Base-by-base conservation (phyloP, 768 basidiomycete genomes). In the Amyloporia xantha region DNA sequence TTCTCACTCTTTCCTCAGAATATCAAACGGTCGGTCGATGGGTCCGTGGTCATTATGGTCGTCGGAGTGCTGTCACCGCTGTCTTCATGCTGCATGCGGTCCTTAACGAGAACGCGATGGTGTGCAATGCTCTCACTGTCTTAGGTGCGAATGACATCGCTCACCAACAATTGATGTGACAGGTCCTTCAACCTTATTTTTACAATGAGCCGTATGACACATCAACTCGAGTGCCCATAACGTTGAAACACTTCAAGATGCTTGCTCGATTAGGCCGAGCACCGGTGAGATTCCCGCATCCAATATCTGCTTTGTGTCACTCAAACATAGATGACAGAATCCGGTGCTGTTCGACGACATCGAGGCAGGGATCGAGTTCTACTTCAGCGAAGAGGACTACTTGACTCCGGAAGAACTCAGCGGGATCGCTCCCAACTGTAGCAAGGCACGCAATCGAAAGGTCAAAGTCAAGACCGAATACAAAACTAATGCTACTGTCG, bases 201-300 rank as follows among this genome's bases (percentile, higher is more conserved):
- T 47, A 55, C 63, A 49, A 58, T 36, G 51, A 55, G 42, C 36
- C 59, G 60, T 4, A 53, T 62, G 20, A 7, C 30, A 13, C 46
- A 28, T 47, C 59, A 23, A 53, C 57, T 5, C 77, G 70, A 38
- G 83, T 88, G 23, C 87, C 86, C 19, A 60, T 88, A 26, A 89
- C 86, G 4, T 66, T 90, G 44, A 81, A 85, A 58, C 86, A 87
- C 58, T 90, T 90, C 67, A 76, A 80, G 60, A 59, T 84, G n/a
- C 71, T 90, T 41, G 86, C 86, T 3, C 76, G 73, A 38, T 66
- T 90, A 15, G 85, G 84, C 17, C 73, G 72, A 51, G 66, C 72
- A 24, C 78, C 82, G 7, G 83, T 83, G 59, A 58, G 83, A 64
- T 30, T 45, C n/a, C 20, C 28, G 20, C 13, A n/a, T 33, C 3